Conservation (phyloP, 306 rosid genomes). For the Castanopsis chinensis region DNA sequence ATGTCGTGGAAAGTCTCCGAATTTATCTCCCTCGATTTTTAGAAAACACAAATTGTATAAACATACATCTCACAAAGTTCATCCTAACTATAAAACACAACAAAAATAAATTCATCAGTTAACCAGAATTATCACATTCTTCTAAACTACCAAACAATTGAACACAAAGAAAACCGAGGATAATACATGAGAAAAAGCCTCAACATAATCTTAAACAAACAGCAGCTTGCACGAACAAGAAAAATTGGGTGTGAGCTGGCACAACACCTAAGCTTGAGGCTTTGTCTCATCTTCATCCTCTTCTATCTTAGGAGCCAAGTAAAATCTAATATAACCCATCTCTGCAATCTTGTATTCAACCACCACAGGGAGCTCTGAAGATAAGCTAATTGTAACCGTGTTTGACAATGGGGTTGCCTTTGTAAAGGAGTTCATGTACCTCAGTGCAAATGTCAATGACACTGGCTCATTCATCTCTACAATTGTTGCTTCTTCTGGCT, state of each 20-base stretch:
- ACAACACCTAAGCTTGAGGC: slow-evolving; percentile 17
- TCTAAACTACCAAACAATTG: slow-evolving; percentile 5
- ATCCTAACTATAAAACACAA: not conserved
- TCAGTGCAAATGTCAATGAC: slow-evolving; percentile 79
- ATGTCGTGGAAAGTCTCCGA: not conserved
- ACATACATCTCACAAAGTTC: not conserved
- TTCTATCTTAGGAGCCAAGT: slow-evolving; percentile 95
- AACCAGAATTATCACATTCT: not conserved
- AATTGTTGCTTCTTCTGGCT: slow-evolving; percentile 62
- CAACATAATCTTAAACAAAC: not conserved
- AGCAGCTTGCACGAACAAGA: not conserved
- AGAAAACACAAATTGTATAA: not conserved
- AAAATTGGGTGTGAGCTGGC: not conserved
- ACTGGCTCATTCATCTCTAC: slow-evolving; percentile 92
- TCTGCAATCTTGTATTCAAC: slow-evolving; percentile 69
- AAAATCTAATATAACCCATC: slow-evolving; percentile 75
- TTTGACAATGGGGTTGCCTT: slow-evolving; percentile 84
- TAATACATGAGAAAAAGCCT: not conserved
- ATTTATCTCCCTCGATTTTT: not conserved
- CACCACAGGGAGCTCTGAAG: slow-evolving; percentile 65
- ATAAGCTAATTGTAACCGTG: slow-evolving; percentile 64
- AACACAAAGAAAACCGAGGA: not conserved
- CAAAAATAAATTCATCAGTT: slow-evolving; percentile 4
- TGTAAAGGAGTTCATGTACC: slow-evolving; percentile 94
- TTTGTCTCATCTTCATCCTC: slow-evolving; percentile 70